Evolutionary conservation across 139 green algal species (phyloP).

Genomic region (Microglena sp.): DNA sequence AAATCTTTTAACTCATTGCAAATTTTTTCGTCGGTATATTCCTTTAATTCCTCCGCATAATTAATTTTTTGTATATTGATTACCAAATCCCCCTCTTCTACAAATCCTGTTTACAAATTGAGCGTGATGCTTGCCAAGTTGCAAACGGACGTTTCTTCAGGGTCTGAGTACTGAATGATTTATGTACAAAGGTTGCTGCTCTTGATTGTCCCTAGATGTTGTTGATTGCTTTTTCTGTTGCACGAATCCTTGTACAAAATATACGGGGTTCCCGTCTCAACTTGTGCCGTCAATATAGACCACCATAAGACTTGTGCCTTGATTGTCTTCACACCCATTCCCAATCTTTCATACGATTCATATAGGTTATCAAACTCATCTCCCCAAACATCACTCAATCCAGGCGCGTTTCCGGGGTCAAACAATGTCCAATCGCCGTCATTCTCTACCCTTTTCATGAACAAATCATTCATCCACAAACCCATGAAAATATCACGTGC

Average conservation of each 20-base stretch:
- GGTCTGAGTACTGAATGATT: conserved; percentile 21
- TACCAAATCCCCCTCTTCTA: too few species aligned
- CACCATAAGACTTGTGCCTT: conserved; percentile 19
- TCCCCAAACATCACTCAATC: conserved; percentile 22
- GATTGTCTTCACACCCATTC: neutral
- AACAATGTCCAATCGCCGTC: conserved; percentile 30
- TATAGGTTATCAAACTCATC: conserved; percentile 73
- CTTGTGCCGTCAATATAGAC: conserved; percentile 18
- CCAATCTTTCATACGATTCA: conserved; percentile 11
- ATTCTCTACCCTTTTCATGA: conserved; percentile 44
- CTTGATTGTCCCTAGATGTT: conserved; percentile 33
- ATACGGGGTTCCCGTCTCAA: conserved; percentile 35
- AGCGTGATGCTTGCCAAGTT: conserved; percentile 23
- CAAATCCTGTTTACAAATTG: too few species aligned
- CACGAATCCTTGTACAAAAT: conserved; percentile 28
- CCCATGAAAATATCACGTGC: conserved; percentile 54
- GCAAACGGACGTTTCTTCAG: conserved; percentile 24
- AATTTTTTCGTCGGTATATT: too few species aligned
- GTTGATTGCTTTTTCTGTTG: conserved; percentile 36
- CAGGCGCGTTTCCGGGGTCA: conserved; percentile 64
- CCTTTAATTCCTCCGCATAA: too few species aligned
- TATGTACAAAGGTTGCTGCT: conserved; percentile 32
- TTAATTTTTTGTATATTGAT: too few species aligned
- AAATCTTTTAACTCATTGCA: too few species aligned
- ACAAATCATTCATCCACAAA: conserved; percentile 56